Base-by-base conservation (phyloP, 345 rosid species). In the Pelargonium nanum region DNA sequence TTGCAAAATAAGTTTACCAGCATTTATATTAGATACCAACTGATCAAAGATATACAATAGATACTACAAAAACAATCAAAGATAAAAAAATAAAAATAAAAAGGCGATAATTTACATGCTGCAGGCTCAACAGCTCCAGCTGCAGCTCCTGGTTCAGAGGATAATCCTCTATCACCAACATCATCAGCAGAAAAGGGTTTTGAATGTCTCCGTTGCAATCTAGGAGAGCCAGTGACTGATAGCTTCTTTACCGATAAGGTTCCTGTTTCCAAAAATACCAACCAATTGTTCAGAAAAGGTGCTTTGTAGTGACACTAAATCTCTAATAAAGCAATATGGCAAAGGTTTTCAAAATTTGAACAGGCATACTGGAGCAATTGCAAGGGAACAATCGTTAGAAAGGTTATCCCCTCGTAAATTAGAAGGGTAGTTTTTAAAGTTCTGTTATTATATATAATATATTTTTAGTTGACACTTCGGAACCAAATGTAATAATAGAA, bases 51-150 rank as follows among this genome's bases (percentile, higher is more conserved):
- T 60, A 45, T n/a, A 65, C 68, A 8, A 57, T 10, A 57, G 51
- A 23, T 53, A 15, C 56, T 22, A 15, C 21, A 25, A 34, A 56
- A 26, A 19, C 34, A 32, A n/a, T 56, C 53, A 57, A 65, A 56
- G 34, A 17, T 54, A 61, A 68, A n/a, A n/a, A n/a, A n/a, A n/a
- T n/a, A n/a, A n/a, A n/a, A n/a, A n/a, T 30, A 61, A 67, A 61
- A 66, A 25, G n/a, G 40, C 44, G 23, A 24, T 60, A 70, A 58
- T 64, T 78, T 83, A 93, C 97, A 89, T 83, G 85, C 70, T 68
- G 75, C 64, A 63, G 87, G 74, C 69, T 82, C 85, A 50, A 57
- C 56, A 30, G 75, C 68, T 69, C 79, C 75, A 45, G n/a, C n/a
- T n/a, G n/a, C n/a, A n/a, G n/a, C n/a, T n/a, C n/a, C n/a, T n/a